Evolutionary conservation across 345 rosid species (phyloP).

Genomic region (Eucalyptus tenuipes): DNA sequence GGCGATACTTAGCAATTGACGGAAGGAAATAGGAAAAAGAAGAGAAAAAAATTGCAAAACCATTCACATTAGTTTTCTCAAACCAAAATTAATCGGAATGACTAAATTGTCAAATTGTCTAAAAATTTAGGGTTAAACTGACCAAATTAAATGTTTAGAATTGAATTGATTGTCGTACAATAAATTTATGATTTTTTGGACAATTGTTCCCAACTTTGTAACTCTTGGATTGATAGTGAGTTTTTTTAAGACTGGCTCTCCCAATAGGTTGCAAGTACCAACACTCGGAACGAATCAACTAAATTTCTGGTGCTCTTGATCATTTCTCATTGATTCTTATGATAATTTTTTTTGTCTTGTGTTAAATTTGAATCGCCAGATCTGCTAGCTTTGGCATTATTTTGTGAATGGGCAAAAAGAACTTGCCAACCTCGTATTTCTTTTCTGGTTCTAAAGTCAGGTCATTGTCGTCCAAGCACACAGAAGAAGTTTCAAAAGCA

Average conservation of each 20-base stretch:
- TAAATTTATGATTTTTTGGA: not conserved
- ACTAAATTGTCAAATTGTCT: not conserved
- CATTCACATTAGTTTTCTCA: fast-evolving
- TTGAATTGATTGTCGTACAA: not conserved
- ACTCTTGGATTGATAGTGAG: not conserved
- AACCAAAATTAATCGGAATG: not conserved
- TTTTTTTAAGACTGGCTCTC: not conserved
- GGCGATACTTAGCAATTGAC: fast-evolving
- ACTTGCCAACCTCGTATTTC: not conserved
- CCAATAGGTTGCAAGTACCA: not conserved
- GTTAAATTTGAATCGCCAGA: not conserved
- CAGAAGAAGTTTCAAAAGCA: not conserved
- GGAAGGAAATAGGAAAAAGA: not conserved
- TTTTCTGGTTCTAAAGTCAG: not conserved
- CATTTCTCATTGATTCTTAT: not conserved
- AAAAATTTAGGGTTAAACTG: not conserved
- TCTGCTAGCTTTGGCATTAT: not conserved
- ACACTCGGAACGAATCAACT: fast-evolving
- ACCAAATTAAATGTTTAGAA: not conserved
- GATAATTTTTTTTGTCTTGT: not conserved
- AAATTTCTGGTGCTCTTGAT: not conserved
- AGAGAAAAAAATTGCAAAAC: not conserved
- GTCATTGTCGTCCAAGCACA: not conserved
- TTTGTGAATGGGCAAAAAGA: not conserved
- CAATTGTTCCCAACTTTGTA: not conserved